Evolutionary conservation across 495 filamentous ascomycete species (phyloP), one percentile per base, ranked within the genome.

Genomic region (Penicillium pulvis): DNA sequence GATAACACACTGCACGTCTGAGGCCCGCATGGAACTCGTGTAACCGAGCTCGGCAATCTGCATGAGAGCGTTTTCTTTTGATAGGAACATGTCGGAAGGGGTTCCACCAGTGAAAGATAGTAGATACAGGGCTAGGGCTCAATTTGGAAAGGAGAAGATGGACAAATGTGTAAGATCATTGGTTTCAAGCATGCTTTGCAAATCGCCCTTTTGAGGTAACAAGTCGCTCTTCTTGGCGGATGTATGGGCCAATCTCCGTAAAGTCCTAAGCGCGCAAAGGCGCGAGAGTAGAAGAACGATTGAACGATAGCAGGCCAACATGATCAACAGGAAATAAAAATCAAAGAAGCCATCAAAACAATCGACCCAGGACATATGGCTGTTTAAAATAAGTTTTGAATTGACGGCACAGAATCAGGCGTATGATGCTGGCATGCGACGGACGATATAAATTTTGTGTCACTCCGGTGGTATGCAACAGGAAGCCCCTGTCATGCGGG

Each of bases 401-500:
- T 47, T 30, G 48, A 41, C 30, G 41, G 53, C 42, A 31, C n/a
- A 56, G 47, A 39, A 56, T 56, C 47, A 48, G 45, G 31, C 20
- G 50, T 23, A 52, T 12, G 33, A 52, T 52, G 49, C 49, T 51
- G n/a, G n/a, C n/a, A 52, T 49, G 46, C 46, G 46, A 49, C 24
- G 20, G 33, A 52, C 49, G 19, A 11, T 17, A 11, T 23, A 44
- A 54, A 30, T 4, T 10, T 12, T 11, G 36, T 44, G 28, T 49
- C 58, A 65, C 62, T 61, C 62, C 58, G 31, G 31, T 57, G 41
- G 19, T 42, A 62, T 63, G 60, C 60, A 56, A 59, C 42, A 46
- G 17, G 42, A 30, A 30, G 48, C n/a, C 36, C 39, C 26, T 42
- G 11, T 4, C 12, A 33, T 45, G 41, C 24, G 39, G 17, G 16